Percentiles rank a stretch among this genome's conserved stretches.
Conservation (phyloP, 1,284 basidiomycete species). For the Xerocomus minutiporus region DNA sequence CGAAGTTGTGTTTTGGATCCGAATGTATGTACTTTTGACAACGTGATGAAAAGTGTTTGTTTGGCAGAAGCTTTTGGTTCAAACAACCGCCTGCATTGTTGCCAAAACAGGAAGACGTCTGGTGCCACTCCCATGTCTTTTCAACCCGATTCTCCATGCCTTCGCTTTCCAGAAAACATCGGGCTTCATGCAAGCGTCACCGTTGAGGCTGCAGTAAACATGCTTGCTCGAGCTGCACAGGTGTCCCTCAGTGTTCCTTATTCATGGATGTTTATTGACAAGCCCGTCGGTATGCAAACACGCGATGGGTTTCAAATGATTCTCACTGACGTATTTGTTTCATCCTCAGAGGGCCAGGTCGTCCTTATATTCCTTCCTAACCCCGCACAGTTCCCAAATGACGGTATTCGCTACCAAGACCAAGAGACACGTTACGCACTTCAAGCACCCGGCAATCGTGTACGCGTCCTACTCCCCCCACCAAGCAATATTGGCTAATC, state of each 20-base stretch:
- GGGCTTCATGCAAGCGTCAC: constrained; percentile 51
- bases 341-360: constrained; percentile 55
- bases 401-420: constrained; percentile 70
- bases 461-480: too few species aligned
- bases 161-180: constrained; percentile 63
- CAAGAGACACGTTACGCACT: too few species aligned
- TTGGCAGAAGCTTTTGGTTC: constrained; percentile 23
- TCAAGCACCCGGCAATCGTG: too few species aligned
- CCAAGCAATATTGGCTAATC: too few species aligned
- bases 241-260: constrained; percentile 58
- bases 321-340: not conserved
- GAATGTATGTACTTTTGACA: too few species aligned
- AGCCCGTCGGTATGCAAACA: constrained; percentile 52
- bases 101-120: constrained; percentile 13
- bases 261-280: constrained; percentile 68
- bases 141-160: constrained; percentile 48
- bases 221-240: constrained; percentile 56
- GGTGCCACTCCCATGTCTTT: constrained; percentile 23
- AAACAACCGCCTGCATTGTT: constrained; percentile 24
- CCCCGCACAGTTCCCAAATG: constrained; percentile 55
- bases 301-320: not conserved
- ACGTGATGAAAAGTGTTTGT: too few species aligned
- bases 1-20: too few species aligned
- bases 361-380: constrained; percentile 57
- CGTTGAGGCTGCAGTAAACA: constrained; percentile 53